Percentiles rank a stretch among this genome's conserved stretches.
These are phyloP conservation scores for Claviceps sp. DNA, from an alignment of 2,329 filamentous ascomycete genomes.

Conservation along the genomic window DNA sequence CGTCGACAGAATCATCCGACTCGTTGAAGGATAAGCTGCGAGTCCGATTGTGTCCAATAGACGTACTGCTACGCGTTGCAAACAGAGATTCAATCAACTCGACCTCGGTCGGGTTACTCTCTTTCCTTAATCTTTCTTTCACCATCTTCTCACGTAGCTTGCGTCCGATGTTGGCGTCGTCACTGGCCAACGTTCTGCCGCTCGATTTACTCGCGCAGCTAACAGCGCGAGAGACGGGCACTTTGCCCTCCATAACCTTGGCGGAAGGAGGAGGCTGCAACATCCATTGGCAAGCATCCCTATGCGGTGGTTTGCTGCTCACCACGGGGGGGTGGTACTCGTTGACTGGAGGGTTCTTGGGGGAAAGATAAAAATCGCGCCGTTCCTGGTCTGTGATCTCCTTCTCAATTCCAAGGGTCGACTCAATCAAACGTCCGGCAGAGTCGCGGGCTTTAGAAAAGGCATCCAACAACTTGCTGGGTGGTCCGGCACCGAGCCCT, in stretches of 20 bases:
- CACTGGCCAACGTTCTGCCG: slow-evolving; percentile 27
- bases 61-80: slow-evolving; percentile 17
- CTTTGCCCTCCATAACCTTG: slow-evolving; percentile 81
- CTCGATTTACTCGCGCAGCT: slow-evolving; percentile 42
- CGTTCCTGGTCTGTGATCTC: slow-evolving; percentile 37
- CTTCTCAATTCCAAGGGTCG: slow-evolving; percentile 38
- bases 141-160: slow-evolving; percentile 31
- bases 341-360: slow-evolving; percentile 62
- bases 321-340: slow-evolving; percentile 78
- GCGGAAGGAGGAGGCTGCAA: slow-evolving; percentile 81
- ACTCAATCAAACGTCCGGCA: slow-evolving; percentile 40
- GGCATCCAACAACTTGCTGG: slow-evolving; percentile 44
- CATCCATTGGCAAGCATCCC: slow-evolving; percentile 76
- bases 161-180: slow-evolving; percentile 29
- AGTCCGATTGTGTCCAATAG: slow-evolving; percentile 19
- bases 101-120: slow-evolving; percentile 26
- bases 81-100: slow-evolving; percentile 31
- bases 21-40: slow-evolving; percentile 26
- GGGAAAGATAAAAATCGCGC: slow-evolving; percentile 47
- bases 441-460: slow-evolving; percentile 45
- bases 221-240: slow-evolving; percentile 50
- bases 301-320: slow-evolving; percentile 56
- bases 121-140: slow-evolving; percentile 32
- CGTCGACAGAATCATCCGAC: slow-evolving; percentile 21
- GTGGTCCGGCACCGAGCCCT: slow-evolving; percentile 24